These are phyloP conservation scores for Phylloboletellus chloephorus DNA, from an alignment of 1,284 basidiomycete species.

Conservation along the genomic window DNA sequence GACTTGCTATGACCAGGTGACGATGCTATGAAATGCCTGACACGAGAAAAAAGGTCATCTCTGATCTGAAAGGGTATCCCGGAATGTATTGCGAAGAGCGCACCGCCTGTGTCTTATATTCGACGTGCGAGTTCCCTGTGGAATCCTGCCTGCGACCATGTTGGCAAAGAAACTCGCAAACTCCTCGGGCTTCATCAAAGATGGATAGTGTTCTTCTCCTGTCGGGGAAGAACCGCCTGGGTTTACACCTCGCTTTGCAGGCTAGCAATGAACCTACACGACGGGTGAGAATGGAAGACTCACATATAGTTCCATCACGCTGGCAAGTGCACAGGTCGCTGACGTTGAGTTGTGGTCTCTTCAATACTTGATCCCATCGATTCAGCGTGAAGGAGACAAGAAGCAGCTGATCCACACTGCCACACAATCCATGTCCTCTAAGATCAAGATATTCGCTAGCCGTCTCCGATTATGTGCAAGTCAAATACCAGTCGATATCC, in stretches of 20 bases:
- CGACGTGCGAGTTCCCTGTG: not conserved
- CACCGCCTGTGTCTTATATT: not conserved
- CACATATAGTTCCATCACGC: not conserved
- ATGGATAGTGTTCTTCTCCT: not conserved
- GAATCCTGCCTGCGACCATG: not conserved
- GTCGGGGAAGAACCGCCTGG: not conserved
- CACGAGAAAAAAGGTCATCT: constrained; percentile 1
- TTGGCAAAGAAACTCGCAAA: not conserved
- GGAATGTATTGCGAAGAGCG: not conserved
- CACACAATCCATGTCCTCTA: not conserved
- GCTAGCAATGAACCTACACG: not conserved
- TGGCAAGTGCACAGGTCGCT: constrained; percentile 3
- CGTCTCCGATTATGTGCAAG: not conserved
- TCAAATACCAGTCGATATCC: too few relatives aligned
- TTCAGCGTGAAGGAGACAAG: not conserved
- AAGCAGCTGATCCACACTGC: constrained; percentile 3
- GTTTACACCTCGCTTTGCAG: not conserved
- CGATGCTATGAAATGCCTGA: not conserved
- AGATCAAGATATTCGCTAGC: not conserved
- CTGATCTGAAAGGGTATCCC: not conserved
- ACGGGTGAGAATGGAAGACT: not conserved
- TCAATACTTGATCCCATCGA: not conserved
- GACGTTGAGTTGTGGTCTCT: not conserved
- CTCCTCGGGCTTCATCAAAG: not conserved
- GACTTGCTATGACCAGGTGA: not conserved